Percentiles rank a stretch among this genome's conserved stretches.
These are phyloP conservation scores for Verticillium isaacii DNA, from an alignment of 2,329 filamentous ascomycete genomes.

Conservation along the genomic window DNA sequence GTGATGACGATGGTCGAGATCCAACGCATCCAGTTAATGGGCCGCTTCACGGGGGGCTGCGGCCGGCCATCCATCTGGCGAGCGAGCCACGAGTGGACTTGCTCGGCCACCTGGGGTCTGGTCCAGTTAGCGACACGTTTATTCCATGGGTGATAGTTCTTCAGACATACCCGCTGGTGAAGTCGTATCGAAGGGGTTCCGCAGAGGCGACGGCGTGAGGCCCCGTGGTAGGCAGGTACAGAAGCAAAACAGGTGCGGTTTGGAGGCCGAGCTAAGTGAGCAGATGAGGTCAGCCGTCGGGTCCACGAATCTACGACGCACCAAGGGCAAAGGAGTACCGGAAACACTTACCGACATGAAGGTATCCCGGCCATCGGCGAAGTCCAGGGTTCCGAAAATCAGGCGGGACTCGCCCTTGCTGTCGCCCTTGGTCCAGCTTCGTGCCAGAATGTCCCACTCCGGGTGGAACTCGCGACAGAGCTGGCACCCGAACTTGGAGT, in stretches of 20 bases:
- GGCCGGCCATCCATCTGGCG: conserved; percentile 74
- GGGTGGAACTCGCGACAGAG: conserved; percentile 89
- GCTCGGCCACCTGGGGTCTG: conserved; percentile 71
- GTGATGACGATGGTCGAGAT: conserved; percentile 62
- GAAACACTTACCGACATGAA: conserved; percentile 73
- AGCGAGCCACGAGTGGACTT: conserved; percentile 72
- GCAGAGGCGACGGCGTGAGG: conserved; percentile 67
- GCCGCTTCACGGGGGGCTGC: conserved; percentile 73
- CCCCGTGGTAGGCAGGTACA: conserved; percentile 82
- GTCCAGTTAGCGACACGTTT: conserved; percentile 6
- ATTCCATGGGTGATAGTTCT: no score
- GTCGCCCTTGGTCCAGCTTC: conserved; percentile 84
- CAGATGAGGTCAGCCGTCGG: conserved; percentile 4
- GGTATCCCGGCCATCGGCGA: conserved; percentile 73
- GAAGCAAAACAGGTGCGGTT: conserved; percentile 84
- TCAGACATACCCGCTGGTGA: conserved; percentile 64
- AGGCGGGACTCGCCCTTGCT: conserved; percentile 67
- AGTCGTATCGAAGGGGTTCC: conserved; percentile 78
- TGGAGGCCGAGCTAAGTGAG: conserved; percentile 72
- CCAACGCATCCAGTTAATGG: conserved; percentile 81
- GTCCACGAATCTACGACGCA: background rate
- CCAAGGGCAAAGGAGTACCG: background rate
- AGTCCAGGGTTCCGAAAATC: conserved; percentile 83
- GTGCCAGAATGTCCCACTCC: conserved; percentile 84
- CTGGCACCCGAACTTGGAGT: conserved; percentile 76